Base-by-base conservation (phyloP, 2,329 filamentous ascomycete species). In the Teratosphaeria gauchensis region DNA sequence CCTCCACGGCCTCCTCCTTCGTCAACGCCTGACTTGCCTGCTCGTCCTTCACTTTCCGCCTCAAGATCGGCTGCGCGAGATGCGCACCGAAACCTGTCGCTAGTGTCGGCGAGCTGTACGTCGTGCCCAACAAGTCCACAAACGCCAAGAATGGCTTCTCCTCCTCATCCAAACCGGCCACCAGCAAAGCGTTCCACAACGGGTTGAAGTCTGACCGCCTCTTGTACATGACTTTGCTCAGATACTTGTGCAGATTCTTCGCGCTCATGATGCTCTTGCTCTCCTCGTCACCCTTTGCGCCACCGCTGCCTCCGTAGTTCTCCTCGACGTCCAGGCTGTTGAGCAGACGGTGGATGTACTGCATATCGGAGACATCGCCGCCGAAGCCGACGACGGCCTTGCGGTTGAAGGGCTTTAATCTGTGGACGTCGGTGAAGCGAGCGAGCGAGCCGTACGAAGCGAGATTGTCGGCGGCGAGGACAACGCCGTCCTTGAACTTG, bases 331-430 rank as follows among this genome's bases (percentile, higher is more conserved):
- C 85, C 68, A 97, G 87, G 63, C 89, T 88, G 71, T 83, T 87
- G 67, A 99, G 87, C 71, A 96, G 85, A 68, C 94, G 87, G 83
- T 96, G 89, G 66, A 99, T 85, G 80, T 95, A 95, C 80, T 99
- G 94, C 94, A 99, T 97, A 80, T 99, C 94, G 64, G 90, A 95
- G 68, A 99, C 87, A 79, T 99, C 94, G 74, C 94, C 94, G 74
- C 91, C 90, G 78, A 97, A 95, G 69, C 94, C 94, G 71, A 99
- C 82, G 61, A 97, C 84, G 32, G 90, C 86, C 64, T 86, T 84
- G 65, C 86, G 82, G 77, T 91, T 90, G 77, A 97, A 97, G 68
- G 85, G 83, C 69, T 90, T 90, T 66, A 99, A 87, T 72, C 94
- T 92, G 79, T 96, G 95, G 73, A 97, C 90, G 75, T 96, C 89